A percentile compares a stretch with the other conserved stretches of the same genome.
phyloP scores from a whole-genome alignment of 1,284 basidiomycete species.

The Athelia sp. region DNA sequence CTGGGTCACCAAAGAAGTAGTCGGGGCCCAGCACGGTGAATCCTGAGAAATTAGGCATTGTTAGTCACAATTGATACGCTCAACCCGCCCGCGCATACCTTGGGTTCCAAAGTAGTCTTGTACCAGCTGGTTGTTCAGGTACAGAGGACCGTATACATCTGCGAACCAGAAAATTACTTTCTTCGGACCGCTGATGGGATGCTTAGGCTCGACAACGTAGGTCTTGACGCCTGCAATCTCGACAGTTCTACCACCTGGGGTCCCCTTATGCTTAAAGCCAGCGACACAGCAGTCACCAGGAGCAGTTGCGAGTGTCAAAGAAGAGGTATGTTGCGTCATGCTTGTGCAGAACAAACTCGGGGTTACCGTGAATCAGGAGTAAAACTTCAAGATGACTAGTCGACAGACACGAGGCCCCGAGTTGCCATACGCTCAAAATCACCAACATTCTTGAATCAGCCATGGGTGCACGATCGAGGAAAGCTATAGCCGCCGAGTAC shows the following conservation, averaged over 20 bases:
- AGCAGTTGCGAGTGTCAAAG: not conserved
- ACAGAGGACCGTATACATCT: conserved; percentile 43
- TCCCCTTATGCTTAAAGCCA: conserved; percentile 44
- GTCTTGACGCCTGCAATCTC: conserved; percentile 42
- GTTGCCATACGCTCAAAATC: too few relatives aligned
- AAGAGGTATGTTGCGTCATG: not conserved
- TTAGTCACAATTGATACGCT: too few relatives aligned
- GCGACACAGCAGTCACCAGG: conserved; percentile 36
- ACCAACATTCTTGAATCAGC: too few relatives aligned
- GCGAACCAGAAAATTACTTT: conserved; percentile 45
- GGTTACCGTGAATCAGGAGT: too few relatives aligned
- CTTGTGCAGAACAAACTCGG: too few relatives aligned
- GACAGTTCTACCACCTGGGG: conserved; percentile 35
- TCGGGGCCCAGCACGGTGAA: conserved; percentile 49
- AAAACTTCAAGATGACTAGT: too few relatives aligned
- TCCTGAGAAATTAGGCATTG: too few relatives aligned
- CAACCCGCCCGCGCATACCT: too few relatives aligned
- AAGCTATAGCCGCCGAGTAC: too few relatives aligned
- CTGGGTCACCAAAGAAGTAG: conserved; percentile 51
- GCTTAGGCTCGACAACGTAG: conserved; percentile 44
- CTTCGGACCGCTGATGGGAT: conserved; percentile 15
- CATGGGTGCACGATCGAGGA: too few relatives aligned
- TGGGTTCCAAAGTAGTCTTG: conserved; percentile 48
- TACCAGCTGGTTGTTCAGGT: conserved; percentile 43
- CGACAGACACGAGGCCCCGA: too few relatives aligned